phyloP scores from a whole-genome alignment of 2,329 filamentous ascomycete genomes.

The Aurifilum marmelostoma region DNA sequence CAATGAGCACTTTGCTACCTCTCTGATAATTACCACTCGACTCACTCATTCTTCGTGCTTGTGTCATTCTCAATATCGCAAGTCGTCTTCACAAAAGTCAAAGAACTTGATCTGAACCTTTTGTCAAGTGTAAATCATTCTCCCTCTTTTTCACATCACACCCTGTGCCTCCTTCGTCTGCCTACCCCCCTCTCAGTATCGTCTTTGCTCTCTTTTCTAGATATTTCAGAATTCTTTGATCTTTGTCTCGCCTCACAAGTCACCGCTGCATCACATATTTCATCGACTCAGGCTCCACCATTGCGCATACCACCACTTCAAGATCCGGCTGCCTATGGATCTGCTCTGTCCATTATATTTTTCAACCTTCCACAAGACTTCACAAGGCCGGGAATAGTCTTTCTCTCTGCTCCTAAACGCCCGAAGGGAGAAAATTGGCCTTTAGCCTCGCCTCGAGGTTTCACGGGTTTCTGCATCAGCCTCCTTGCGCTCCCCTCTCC shows the following conservation, averaged over 20 bases:
- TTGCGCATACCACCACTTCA: background rate
- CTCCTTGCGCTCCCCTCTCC: background rate
- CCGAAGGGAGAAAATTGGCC: background rate
- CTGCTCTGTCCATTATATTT: background rate
- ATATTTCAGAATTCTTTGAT: background rate
- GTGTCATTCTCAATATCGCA: background rate
- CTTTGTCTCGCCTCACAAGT: background rate
- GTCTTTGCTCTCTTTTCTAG: background rate
- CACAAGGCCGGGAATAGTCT: background rate
- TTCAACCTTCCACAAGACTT: background rate
- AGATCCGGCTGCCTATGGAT: background rate
- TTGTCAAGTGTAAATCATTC: background rate
- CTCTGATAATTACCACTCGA: background rate
- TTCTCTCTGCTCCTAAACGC: background rate
- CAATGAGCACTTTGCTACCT: background rate
- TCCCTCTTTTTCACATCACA: background rate
- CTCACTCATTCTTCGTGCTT: background rate
- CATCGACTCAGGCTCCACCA: background rate
- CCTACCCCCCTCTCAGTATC: background rate
- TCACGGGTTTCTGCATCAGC: background rate
- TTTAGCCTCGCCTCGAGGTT: background rate
- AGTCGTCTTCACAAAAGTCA: background rate
- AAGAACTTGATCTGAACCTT: background rate
- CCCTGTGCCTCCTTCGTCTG: too few species aligned
- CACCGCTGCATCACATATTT: background rate